Evolutionary conservation across 768 basidiomycete species (phyloP).

Genomic region (Rhizopogon salebrosus): DNA sequence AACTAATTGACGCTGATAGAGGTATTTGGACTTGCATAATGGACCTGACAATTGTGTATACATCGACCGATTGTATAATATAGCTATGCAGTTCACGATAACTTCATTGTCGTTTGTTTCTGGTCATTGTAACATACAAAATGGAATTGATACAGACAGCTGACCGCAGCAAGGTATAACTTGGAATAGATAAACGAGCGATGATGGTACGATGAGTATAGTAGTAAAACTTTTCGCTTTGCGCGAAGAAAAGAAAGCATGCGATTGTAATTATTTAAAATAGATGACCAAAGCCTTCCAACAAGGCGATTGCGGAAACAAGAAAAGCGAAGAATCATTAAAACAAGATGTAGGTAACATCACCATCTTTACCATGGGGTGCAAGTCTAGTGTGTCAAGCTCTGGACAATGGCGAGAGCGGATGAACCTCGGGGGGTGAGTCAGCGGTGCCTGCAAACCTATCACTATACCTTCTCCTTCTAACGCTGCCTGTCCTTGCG

Average conservation of each 20-base stretch:
- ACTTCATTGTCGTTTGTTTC: background rate
- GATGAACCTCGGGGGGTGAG: background rate
- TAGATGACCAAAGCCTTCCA: conserved; percentile 3
- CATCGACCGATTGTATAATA: background rate
- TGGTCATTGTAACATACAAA: background rate
- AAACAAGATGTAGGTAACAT: conserved; percentile 4
- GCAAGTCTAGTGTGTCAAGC: background rate
- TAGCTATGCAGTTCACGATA: background rate
- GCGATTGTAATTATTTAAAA: background rate
- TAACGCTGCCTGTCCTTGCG: conserved; percentile 48
- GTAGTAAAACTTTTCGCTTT: conserved; percentile 9
- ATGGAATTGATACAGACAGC: background rate
- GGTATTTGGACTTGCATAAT: background rate
- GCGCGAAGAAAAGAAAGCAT: background rate
- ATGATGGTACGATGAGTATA: conserved; percentile 8
- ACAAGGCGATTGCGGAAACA: conserved; percentile 1
- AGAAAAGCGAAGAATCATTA: conserved; percentile 21
- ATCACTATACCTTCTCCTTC: conserved; percentile 30
- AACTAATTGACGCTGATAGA: too few relatives aligned
- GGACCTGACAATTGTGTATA: background rate
- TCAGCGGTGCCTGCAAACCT: conserved; percentile 6
- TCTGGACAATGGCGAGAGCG: background rate
- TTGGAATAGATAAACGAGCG: conserved; percentile 21
- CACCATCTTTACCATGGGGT: conserved; percentile 2
- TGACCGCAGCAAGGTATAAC: conserved; percentile 6